Base-by-base conservation (phyloP, 2,329 filamentous ascomycete genomes). In the Aspergillus calidoustus region DNA sequence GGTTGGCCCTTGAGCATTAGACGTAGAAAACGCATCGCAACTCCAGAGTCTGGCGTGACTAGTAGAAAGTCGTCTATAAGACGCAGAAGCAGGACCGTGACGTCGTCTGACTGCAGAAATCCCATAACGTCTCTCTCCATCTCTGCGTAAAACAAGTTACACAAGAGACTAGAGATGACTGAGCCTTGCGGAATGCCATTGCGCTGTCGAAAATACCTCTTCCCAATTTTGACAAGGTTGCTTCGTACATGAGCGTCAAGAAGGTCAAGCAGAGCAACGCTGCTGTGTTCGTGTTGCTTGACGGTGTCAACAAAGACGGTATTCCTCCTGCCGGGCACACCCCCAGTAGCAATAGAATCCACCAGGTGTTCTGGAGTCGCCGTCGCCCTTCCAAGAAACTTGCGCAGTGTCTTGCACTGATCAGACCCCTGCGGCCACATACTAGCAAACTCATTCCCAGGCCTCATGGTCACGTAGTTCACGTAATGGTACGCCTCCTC, bases 71-170 rank as follows among this genome's bases (percentile, higher is more conserved):
- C 95, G 69, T 99, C 95, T 47, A 96, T 91, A 9, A 97, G 83
- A 17, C 95, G 86, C 56, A 98, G 77, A 7, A 99, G 81, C 3
- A 97, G 77, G 53, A 86, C 25, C 25, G 25, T 28, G 25, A 7
- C 89, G 38, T 89, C 80, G n/a, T 76, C 72, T 0, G 78, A 71
- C 17, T 81, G 69, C 2, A 95, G 77, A 71, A 97, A 98, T 0
- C 71, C 73, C 2, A 98, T 81, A 15, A 89, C 80, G 28, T 87
- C 82, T 7, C 78, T 78, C 76, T 99, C 95, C 1, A 98, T 85
- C 64, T 95, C 88, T 6, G 91, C 93, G 73, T 99, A 99, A 76
- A 98, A 97, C 77, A 96, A 94, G 77, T 93, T 98, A 82, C 95
- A 98, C 5, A 99, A 82, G 46, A 93, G 82, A 48, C 90, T 91